A percentile compares a stretch with the other conserved stretches of the same genome.
phyloP scores from a whole-genome alignment of 306 rosid genomes.

The Medicago lupulina region DNA sequence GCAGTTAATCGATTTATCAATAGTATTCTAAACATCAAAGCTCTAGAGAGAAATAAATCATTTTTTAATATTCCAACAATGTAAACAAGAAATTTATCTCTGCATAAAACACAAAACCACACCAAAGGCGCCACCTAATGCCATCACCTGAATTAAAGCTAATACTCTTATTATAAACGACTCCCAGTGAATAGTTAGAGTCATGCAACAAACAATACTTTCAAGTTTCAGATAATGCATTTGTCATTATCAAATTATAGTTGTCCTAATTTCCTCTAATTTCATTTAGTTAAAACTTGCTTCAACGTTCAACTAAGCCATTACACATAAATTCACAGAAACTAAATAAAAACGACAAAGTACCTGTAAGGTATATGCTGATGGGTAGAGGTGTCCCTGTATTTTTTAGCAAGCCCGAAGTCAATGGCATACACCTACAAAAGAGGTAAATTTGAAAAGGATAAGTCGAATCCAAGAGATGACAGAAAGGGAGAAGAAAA shows the following conservation, averaged over 20 bases:
- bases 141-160: constrained; percentile 6
- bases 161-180: constrained; percentile 2
- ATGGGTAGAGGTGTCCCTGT: constrained; percentile 85
- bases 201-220: constrained; percentile 15
- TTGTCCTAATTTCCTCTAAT: neutral
- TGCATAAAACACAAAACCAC: constrained; percentile 25
- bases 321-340: constrained; percentile 8
- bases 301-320: constrained; percentile 24
- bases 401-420: constrained; percentile 97
- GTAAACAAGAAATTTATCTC: constrained; percentile 12
- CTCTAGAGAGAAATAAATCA: constrained; percentile 23
- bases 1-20: constrained; percentile 17
- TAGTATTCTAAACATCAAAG: constrained; percentile 16
- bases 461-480: constrained; percentile 31
- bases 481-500: constrained; percentile 7
- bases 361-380: constrained; percentile 97
- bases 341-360: constrained; percentile 28
- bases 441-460: constrained; percentile 29
- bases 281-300: constrained; percentile 15
- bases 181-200: constrained; percentile 19
- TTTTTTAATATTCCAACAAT: constrained; percentile 32
- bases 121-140: constrained; percentile 19
- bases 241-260: constrained; percentile 14
- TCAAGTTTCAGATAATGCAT: neutral
- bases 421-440: constrained; percentile 85